Evolutionary conservation across 768 basidiomycete genomes (phyloP), one percentile per base, ranked within the genome.

Genomic region (Nidularia pulvinata): DNA sequence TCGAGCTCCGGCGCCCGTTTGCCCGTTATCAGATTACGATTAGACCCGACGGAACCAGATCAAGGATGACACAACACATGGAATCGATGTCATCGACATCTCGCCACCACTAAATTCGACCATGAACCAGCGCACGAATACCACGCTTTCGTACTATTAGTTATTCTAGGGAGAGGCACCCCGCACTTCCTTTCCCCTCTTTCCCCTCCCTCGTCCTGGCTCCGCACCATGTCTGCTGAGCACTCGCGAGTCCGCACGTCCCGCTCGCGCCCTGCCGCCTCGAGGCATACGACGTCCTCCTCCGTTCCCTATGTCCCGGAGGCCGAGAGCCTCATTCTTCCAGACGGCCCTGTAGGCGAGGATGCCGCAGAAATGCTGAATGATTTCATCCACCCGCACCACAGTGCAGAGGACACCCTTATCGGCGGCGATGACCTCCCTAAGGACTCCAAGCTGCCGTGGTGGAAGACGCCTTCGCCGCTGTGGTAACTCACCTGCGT

Each of bases 391-490:
- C 71, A 78, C 43, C 71, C 62, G 19, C 62, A 74, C 3, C 70
- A 75, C 48, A 59, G 63, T 5, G 62, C 67, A 33, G 78, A 76
- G 11, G 70, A 71, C 22, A 58, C 62, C 22, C 50, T 57, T 14
- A 57, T 58, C 10, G 56, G 55, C 22, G 49, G 62, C 16, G 67
- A 71, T 32, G 62, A 68, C 36, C 16, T 34, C 6, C 54, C 52
- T 13, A 58, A 57, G 49, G 61, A 47, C 61, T 68, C 56, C 61
- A 65, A 53, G 57, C 72, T 78, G 46, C 85, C 89, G 3, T 92
- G 90, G 89, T 91, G 86, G 81, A 89, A 75, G 69, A 72, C 79
- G 42, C 88, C 91, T 3, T 90, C 89, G 0, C 77, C 88, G 0
- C 79, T 75, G 71, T 92, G 90, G 91, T 91, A 57, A 42, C 2